Conservation (phyloP, 169 alveolate genomes). For the Babesia bovis region DNA sequence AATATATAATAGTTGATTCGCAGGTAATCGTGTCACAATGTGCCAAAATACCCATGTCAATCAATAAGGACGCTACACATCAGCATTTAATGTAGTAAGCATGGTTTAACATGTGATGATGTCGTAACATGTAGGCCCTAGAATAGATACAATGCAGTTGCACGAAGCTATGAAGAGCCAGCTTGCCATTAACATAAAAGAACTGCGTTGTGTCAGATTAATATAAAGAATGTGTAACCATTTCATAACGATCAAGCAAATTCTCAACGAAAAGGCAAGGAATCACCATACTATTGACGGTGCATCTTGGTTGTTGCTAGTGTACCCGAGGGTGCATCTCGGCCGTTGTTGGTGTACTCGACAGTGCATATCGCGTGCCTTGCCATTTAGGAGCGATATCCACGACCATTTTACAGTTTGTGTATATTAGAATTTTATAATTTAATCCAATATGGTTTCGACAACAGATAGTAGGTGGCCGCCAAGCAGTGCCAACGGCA, state of each 20-base stretch:
- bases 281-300: conserved; percentile 1
- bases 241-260: neutral
- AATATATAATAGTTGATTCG: neutral
- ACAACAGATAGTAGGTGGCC: neutral
- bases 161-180: neutral
- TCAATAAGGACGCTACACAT: neutral
- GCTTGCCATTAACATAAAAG: neutral
- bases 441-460: neutral
- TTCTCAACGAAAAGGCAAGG: neutral
- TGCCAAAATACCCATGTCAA: neutral
- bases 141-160: neutral
- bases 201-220: neutral
- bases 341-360: no score
- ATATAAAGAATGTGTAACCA: neutral
- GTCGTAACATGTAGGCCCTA: neutral
- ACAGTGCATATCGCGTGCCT: no score
- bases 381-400: no score
- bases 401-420: no score
- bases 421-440: no score
- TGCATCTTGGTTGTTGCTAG: neutral
- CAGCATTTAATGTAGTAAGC: neutral
- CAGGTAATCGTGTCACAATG: neutral
- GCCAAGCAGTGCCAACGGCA: conserved; percentile 9
- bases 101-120: neutral
- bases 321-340: conserved; percentile 5